Conservation (phyloP, 1,139 yeast genomes). For the Suhomyces taliae region DNA sequence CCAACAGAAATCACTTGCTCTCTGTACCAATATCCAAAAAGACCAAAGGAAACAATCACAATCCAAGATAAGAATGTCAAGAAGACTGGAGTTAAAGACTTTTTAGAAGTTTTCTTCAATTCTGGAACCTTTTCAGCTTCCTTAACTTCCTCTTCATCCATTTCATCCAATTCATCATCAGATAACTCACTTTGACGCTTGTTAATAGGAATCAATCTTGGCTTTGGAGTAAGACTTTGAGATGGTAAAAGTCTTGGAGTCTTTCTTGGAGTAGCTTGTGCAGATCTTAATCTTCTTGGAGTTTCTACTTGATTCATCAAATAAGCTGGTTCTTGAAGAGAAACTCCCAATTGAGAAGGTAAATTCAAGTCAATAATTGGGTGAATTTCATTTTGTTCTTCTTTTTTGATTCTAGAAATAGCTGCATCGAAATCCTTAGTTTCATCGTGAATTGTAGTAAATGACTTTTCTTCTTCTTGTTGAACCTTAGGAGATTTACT, state of each 20-base stretch:
- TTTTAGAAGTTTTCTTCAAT: background rate
- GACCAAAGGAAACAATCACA: conserved; percentile 23
- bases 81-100: background rate
- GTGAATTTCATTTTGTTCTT: conserved; percentile 5
- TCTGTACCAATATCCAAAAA: conserved; percentile 58
- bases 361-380: conserved; percentile 16
- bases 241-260: conserved; percentile 6
- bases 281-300: conserved; percentile 13
- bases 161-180: conserved; percentile 15
- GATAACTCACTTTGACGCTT: conserved; percentile 6
- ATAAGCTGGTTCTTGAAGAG: conserved; percentile 16
- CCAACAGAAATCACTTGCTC: conserved; percentile 62
- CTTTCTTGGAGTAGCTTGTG: conserved; percentile 14
- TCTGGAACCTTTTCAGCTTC: background rate
- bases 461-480: conserved; percentile 6
- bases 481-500: background rate
- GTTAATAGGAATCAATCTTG: conserved; percentile 16
- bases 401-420: conserved; percentile 18
- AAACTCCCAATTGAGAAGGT: conserved; percentile 31
- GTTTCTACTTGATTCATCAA: conserved; percentile 12
- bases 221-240: conserved; percentile 15
- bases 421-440: conserved; percentile 23
- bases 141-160: conserved; percentile 13
- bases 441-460: conserved; percentile 25
- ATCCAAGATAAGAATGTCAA: conserved; percentile 26